Evolutionary conservation across 2,329 filamentous ascomycete genomes (phyloP), one percentile per base, ranked within the genome.

Genomic region (Penicillium griseofulvum): DNA sequence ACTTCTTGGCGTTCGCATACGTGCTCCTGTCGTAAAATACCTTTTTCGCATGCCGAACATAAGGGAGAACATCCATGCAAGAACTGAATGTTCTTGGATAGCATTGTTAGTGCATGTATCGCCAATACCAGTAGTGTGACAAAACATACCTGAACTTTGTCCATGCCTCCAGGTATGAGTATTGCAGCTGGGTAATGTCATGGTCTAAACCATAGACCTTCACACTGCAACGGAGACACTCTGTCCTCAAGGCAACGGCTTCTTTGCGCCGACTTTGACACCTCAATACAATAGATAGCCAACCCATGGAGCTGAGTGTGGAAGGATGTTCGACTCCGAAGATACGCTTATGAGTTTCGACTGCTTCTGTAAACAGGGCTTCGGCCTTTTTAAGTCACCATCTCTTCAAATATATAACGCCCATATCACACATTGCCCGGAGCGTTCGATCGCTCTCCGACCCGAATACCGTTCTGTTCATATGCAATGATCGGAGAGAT

Each of bases 381-480:
- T 55, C 48, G 1, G 57, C 49, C 2, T 55, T 17, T 34, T 55
- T 41, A 0, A 55, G 29, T 1, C 11, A 33, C 55, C 49, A 52
- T 29, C 16, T 17, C 3, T 55, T 0, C 2, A 36, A 1, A 33
- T 44, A 55, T 29, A 52, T 47, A 0, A 8, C 1, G 2, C 36
- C 47, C 14, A 57, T 8, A 0, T 11, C 5, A n/a, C 1, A 0
- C 33, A 53, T 57, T 3, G 8, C 33, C 6, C 0, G 2, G 0
- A 22, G 3, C 2, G 51, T 52, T 24, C 11, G 1, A 3, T 14
- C 12, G 17, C 52, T 0, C 0, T 53, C 51, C n/a, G 39, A 19
- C 1, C 51, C 52, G 1, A 34, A 16, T 0, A 10, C 3, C 6
- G 3, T 36, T 39, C 4, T 52, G 22, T n/a, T 6, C 3, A 54